A percentile compares a stretch with the other conserved stretches of the same genome.
Evolutionary conservation across 768 basidiomycete species (phyloP).

Genomic region (Gyrodon lividus): DNA sequence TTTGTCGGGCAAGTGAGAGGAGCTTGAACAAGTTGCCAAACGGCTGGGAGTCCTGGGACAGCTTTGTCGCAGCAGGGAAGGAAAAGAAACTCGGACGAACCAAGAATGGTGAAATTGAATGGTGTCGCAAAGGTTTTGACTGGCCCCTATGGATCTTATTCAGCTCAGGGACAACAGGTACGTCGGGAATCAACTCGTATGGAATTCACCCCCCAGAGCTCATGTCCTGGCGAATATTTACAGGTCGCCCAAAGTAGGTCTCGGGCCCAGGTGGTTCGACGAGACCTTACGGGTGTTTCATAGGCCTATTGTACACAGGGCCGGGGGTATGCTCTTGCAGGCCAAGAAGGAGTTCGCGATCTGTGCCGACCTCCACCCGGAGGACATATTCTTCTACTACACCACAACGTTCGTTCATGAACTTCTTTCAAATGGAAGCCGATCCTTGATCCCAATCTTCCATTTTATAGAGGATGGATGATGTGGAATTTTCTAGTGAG

Average conservation of each 20-base stretch:
- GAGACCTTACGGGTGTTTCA: constrained; percentile 1
- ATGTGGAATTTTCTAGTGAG: constrained; percentile 86
- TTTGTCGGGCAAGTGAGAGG: constrained; percentile 46
- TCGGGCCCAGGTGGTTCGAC: background rate
- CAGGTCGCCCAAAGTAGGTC: constrained; percentile 55
- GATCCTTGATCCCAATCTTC: constrained; percentile 4
- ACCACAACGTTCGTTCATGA: constrained; percentile 63
- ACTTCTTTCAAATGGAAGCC: background rate
- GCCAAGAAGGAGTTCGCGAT: constrained; percentile 69
- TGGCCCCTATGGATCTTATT: constrained; percentile 86
- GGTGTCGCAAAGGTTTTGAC: constrained; percentile 62
- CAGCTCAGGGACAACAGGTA: constrained; percentile 80
- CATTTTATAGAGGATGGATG: constrained; percentile 71
- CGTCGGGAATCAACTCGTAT: constrained; percentile 1
- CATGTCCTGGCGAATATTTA: background rate
- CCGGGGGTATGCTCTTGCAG: constrained; percentile 76
- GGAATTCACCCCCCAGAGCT: background rate
- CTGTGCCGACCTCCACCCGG: constrained; percentile 60
- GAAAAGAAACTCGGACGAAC: constrained; percentile 46
- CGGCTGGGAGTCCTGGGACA: constrained; percentile 52
- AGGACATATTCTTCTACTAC: constrained; percentile 81
- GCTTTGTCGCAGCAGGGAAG: constrained; percentile 49
- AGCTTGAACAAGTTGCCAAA: constrained; percentile 33
- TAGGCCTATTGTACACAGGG: constrained; percentile 77
- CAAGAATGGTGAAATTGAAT: constrained; percentile 60